phyloP scores from a whole-genome alignment of 192 early-diverging fungal genomes.

The Rhizophagus prolifer region DNA sequence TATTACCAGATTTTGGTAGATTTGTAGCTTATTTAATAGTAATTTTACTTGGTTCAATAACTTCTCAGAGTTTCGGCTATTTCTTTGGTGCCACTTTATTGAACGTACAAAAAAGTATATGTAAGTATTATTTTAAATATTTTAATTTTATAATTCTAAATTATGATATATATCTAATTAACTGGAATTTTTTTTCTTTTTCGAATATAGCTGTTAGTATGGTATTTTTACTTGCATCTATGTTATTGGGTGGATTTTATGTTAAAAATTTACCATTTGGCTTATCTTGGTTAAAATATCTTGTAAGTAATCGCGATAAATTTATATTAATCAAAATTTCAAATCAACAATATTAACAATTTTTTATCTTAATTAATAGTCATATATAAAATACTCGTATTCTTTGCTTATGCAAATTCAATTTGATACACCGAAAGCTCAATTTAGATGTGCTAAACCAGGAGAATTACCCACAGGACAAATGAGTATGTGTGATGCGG shows the following conservation, averaged over 20 bases:
- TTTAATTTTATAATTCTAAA: not conserved
- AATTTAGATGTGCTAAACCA: not conserved
- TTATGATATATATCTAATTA: not conserved
- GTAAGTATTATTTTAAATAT: not conserved
- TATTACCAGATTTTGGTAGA: not conserved
- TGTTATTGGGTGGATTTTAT: slow-evolving; percentile 27
- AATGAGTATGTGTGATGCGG: not conserved
- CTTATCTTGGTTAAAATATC: slow-evolving; percentile 1
- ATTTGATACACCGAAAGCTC: not conserved
- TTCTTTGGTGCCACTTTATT: slow-evolving; percentile 17
- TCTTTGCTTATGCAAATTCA: slow-evolving; percentile 13
- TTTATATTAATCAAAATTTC: not conserved
- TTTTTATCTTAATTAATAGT: not conserved
- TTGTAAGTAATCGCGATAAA: not conserved
- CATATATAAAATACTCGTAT: not conserved
- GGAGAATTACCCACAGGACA: too few relatives aligned
- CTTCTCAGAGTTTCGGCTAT: slow-evolving; percentile 20
- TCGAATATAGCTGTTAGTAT: not conserved
- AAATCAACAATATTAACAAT: not conserved
- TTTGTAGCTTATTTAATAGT: slow-evolving; percentile 6
- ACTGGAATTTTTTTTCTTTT: not conserved
- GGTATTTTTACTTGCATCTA: slow-evolving; percentile 10
- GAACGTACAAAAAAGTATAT: not conserved
- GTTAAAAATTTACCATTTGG: not conserved
- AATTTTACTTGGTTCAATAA: not conserved